Base-by-base conservation (phyloP, 1,284 basidiomycete genomes). In the Moesziomyces sp. region DNA sequence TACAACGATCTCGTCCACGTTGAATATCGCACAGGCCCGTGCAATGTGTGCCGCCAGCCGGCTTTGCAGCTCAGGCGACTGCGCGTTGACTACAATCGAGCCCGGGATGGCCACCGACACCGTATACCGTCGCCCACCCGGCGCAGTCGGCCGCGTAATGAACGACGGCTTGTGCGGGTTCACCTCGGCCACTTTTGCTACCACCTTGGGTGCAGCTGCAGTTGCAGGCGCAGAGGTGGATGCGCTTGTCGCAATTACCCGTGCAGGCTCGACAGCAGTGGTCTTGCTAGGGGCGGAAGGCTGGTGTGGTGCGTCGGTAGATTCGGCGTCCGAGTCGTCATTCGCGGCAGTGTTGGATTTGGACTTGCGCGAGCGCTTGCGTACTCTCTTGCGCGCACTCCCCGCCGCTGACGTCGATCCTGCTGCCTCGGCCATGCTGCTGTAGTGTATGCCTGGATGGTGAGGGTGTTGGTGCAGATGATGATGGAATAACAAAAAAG, bases 1-100 rank as follows among this genome's bases (percentile, higher is more conserved):
- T n/a, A 84, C 69, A 23, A 84, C 64, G 43, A 84, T 81, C 67
- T 84, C 83, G 58, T 81, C 78, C 16, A 84, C 78, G 48, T 76
- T 79, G 73, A 84, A 84, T 57, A 84, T 84, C 10, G 83, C 83
- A 55, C 80, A 83, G 10, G 78, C 74, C 10, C 83, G 59, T 0
- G 82, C 83, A 34, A 84, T 79, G 66, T 83, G 81, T 5, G 77
- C 80, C 7, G 79, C 83, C 11, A 84, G 56, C 6, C 80, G 58
- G 18, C 71, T 71, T 21, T 81, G 76, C n/a, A 84, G 64, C 42
- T 84, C 83, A 5, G 76, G 75, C 13, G 79, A 79, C 42, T 84
- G 83, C 3, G 83, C 83, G 59, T 84, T 84, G 51, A 76, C 66
- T 0, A 84, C 73, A 47, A 84, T 83, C 19, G 67, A 74, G 0